phyloP scores from a whole-genome alignment of 164 flowering plant genomes.

The Kingdonia uniflora region DNA sequence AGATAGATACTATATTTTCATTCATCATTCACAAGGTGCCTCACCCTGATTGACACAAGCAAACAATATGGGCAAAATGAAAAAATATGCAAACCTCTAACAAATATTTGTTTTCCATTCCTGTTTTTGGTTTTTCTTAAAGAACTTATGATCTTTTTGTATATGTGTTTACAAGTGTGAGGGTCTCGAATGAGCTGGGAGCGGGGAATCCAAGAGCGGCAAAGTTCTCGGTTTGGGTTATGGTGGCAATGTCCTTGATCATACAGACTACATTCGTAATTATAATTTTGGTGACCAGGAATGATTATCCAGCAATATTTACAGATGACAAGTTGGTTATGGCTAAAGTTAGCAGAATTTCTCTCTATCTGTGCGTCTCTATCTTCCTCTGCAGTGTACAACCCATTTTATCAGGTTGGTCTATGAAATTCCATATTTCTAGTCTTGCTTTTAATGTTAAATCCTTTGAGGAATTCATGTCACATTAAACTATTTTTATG shows the following conservation, averaged over 20 bases:
- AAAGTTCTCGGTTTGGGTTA: conserved; percentile 39
- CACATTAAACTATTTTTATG: no score
- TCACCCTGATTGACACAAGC: no score
- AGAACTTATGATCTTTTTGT: not conserved
- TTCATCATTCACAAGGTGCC: no score
- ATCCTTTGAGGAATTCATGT: no score
- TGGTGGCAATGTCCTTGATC: conserved; percentile 22
- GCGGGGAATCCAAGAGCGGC: conserved; percentile 53
- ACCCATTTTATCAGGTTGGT: conserved; percentile 43
- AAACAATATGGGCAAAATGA: no score
- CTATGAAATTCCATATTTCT: no score
- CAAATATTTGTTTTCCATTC: no score
- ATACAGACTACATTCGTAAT: conserved; percentile 21
- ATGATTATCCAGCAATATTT: conserved; percentile 32
- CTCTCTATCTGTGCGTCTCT: conserved; percentile 35
- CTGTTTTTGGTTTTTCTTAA: no score
- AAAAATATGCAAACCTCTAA: no score
- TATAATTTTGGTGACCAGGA: conserved; percentile 17
- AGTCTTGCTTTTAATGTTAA: no score
- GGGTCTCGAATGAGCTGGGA: conserved; percentile 61
- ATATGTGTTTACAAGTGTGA: conserved; percentile 34
- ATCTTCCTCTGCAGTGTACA: conserved; percentile 41
- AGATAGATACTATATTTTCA: no score
- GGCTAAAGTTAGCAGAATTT: conserved; percentile 27
- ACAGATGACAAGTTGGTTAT: conserved; percentile 20